These are phyloP conservation scores for Pezicula rhizophila DNA, from an alignment of 2,329 filamentous ascomycete genomes.

Conservation along the genomic window DNA sequence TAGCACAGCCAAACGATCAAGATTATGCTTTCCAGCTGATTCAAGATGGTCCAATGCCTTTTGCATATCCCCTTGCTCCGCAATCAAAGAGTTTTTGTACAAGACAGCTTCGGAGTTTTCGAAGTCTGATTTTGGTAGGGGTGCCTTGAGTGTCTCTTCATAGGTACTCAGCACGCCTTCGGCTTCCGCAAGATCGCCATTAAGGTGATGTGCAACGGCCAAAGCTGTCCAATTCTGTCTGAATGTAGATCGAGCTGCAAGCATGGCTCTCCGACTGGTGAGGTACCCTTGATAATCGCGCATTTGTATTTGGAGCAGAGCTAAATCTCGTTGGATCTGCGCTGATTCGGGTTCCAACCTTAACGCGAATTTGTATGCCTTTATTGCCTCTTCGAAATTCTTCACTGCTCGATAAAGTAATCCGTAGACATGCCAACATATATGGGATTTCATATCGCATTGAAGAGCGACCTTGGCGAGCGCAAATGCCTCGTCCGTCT, in stretches of 20 bases:
- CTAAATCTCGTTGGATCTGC: slow-evolving; percentile 91
- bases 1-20: slow-evolving; percentile 79
- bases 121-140: slow-evolving; percentile 70
- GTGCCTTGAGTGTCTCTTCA: slow-evolving; percentile 83
- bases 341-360: slow-evolving; percentile 87
- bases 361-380: slow-evolving; percentile 95
- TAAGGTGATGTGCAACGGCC: slow-evolving; percentile 85
- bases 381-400: slow-evolving; percentile 98
- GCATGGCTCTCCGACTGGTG: slow-evolving; percentile 80
- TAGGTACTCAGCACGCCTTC: slow-evolving; percentile 89
- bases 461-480: slow-evolving; percentile 88
- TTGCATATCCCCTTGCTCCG: slow-evolving; percentile 77
- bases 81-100: slow-evolving; percentile 94
- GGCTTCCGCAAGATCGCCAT: slow-evolving; percentile 78
- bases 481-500: slow-evolving; percentile 88
- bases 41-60: slow-evolving; percentile 84
- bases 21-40: slow-evolving; percentile 65
- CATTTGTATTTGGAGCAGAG: slow-evolving; percentile 91
- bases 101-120: slow-evolving; percentile 91
- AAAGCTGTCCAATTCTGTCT: slow-evolving; percentile 97
- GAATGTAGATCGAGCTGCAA: slow-evolving; percentile 73
- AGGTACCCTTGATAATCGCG: slow-evolving; percentile 92
- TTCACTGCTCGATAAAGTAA: slow-evolving; percentile 88
- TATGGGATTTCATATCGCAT: slow-evolving; percentile 97
- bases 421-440: slow-evolving; percentile 99